A percentile compares a stretch with the other conserved stretches of the same genome.
phyloP scores from a whole-genome alignment of 768 basidiomycete species.

The Hebeloma cylindrosporum region DNA sequence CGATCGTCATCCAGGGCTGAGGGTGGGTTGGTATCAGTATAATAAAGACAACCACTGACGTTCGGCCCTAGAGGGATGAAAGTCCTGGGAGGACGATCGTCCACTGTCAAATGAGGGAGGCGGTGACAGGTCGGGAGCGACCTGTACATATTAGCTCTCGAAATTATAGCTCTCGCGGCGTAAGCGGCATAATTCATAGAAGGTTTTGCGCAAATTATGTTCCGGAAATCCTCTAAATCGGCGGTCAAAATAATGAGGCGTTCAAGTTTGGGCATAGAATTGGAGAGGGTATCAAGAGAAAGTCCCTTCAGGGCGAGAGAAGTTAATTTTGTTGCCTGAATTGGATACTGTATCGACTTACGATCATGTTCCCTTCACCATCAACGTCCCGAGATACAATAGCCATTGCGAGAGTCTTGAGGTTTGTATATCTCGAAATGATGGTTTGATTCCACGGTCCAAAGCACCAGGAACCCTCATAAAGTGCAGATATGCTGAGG shows the following conservation, averaged over 20 bases:
- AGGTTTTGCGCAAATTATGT: not conserved
- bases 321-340: not conserved
- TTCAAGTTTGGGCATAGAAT: not conserved
- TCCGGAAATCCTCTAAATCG: slow-evolving; percentile 1
- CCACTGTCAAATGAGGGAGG: not conserved
- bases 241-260: not conserved
- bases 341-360: not conserved
- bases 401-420: slow-evolving; percentile 2
- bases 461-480: slow-evolving; percentile 14
- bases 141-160: not conserved
- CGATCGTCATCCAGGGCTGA: too few species aligned
- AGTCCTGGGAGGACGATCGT: not conserved
- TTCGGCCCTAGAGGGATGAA: not conserved
- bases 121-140: not conserved
- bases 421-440: slow-evolving; percentile 3
- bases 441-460: not conserved
- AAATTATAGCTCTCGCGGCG: not conserved
- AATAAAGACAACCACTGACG: not conserved
- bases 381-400: not conserved
- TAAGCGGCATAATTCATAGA: not conserved
- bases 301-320: not conserved
- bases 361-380: not conserved
- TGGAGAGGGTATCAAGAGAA: not conserved
- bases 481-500: slow-evolving; percentile 3
- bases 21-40: too few species aligned